A percentile compares a stretch with the other conserved stretches of the same genome.
Evolutionary conservation across 192 early-diverging fungal species (phyloP).

Genomic region (Lobosporangium transversale): DNA sequence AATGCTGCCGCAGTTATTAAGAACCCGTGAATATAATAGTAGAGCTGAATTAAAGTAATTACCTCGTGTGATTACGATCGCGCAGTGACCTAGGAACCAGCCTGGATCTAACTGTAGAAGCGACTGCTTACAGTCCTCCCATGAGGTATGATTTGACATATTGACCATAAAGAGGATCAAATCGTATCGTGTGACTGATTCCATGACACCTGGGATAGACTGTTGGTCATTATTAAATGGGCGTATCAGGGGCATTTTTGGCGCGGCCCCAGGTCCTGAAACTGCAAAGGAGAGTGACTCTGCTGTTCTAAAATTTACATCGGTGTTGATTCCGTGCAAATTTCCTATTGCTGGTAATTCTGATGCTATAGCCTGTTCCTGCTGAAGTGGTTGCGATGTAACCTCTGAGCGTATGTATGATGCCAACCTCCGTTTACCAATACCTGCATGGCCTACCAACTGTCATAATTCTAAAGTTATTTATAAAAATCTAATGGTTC

Average conservation of each 20-base stretch:
- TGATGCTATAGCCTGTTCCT: not conserved
- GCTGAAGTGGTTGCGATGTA: not conserved
- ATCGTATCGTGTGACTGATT: conserved; percentile 27
- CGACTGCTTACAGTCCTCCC: conserved; percentile 23
- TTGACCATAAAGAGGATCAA: conserved; percentile 43
- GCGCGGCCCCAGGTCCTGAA: not conserved
- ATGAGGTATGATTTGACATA: conserved; percentile 30
- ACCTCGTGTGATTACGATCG: conserved; percentile 44
- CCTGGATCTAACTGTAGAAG: conserved; percentile 24
- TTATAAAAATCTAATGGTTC: not conserved
- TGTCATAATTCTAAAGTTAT: not conserved
- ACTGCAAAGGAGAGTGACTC: conserved; percentile 12
- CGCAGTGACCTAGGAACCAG: conserved; percentile 43
- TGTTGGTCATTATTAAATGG: not conserved
- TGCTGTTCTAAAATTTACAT: conserved; percentile 34
- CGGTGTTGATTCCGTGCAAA: conserved; percentile 4
- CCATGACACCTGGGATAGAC: conserved; percentile 8
- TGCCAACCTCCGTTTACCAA: conserved; percentile 42
- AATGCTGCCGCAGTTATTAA: not conserved
- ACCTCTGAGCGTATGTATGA: conserved; percentile 29
- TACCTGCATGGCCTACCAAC: conserved; percentile 47
- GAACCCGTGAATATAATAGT: too few species aligned
- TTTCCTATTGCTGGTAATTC: not conserved
- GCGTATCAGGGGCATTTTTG: conserved; percentile 1
- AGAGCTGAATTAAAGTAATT: not conserved